These are phyloP conservation scores for Arthrobotrys megalospora DNA, from an alignment of 2,329 filamentous ascomycete species.

Conservation along the genomic window DNA sequence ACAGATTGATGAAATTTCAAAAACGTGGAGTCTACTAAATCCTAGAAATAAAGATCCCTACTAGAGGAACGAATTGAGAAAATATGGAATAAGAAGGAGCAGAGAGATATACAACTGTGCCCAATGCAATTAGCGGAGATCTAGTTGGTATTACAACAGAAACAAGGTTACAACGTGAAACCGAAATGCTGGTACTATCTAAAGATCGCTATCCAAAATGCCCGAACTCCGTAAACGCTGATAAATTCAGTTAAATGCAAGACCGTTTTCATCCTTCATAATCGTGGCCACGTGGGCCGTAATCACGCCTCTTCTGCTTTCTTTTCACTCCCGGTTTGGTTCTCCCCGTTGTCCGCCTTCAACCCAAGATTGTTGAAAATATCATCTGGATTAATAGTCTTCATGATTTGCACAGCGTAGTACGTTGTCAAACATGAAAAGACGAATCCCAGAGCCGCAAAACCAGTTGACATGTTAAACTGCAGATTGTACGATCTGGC, in stretches of 20 bases:
- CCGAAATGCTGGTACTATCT: slow-evolving; percentile 3
- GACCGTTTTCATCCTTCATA: background rate
- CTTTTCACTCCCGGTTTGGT: slow-evolving; percentile 10
- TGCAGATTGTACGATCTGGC: slow-evolving; percentile 51
- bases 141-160: background rate
- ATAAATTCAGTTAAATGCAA: background rate
- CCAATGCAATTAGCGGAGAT: slow-evolving; percentile 1
- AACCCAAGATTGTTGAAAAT: slow-evolving; percentile 16
- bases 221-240: background rate
- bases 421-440: slow-evolving; percentile 41
- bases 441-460: slow-evolving; percentile 44
- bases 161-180: background rate
- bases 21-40: too few relatives aligned
- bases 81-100: background rate
- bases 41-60: too few relatives aligned
- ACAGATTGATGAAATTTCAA: too few relatives aligned
- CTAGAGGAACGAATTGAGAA: too few relatives aligned
- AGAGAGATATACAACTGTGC: background rate
- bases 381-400: slow-evolving; percentile 8
- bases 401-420: slow-evolving; percentile 3
- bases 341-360: background rate
- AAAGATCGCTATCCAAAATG: background rate
- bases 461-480: slow-evolving; percentile 57
- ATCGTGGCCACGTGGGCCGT: background rate
- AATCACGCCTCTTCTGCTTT: slow-evolving; percentile 24